Evolutionary conservation across 495 filamentous ascomycete species (phyloP).

Genomic region (Friedmanniomyces simplex): DNA sequence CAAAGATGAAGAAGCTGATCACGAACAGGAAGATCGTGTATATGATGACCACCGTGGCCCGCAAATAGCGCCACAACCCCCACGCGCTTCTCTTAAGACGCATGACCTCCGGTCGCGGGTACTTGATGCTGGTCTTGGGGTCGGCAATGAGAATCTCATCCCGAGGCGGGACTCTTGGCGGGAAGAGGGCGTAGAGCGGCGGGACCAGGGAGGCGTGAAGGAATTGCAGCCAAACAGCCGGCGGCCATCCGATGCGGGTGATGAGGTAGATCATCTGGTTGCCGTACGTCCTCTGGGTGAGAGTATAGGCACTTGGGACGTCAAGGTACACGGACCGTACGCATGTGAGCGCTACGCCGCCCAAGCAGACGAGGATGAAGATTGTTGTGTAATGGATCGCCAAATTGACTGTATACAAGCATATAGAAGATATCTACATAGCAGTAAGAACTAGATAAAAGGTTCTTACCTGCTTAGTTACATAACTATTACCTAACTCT

Average conservation of each 20-base stretch:
- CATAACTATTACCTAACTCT: too few relatives aligned
- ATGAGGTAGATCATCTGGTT: background rate
- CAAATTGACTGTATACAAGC: too few relatives aligned
- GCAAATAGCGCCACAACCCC: background rate
- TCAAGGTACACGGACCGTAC: background rate
- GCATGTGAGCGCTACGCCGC: background rate
- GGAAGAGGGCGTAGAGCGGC: background rate
- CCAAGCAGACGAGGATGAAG: background rate
- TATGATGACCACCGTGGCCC: background rate
- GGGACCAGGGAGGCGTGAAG: background rate
- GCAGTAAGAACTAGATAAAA: too few relatives aligned
- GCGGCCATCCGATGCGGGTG: background rate
- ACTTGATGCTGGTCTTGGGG: background rate
- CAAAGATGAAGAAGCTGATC: background rate
- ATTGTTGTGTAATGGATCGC: too few relatives aligned
- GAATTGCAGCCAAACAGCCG: background rate
- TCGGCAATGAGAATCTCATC: background rate
- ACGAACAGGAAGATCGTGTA: background rate
- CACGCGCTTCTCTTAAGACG: background rate
- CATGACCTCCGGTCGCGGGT: background rate
- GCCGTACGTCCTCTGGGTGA: background rate
- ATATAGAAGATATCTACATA: too few relatives aligned
- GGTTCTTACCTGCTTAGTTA: too few relatives aligned
- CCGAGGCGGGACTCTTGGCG: background rate
- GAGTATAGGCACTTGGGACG: background rate